Evolutionary conservation across 2,329 filamentous ascomycete genomes (phyloP).

Genomic region (Colletotrichum sp.): DNA sequence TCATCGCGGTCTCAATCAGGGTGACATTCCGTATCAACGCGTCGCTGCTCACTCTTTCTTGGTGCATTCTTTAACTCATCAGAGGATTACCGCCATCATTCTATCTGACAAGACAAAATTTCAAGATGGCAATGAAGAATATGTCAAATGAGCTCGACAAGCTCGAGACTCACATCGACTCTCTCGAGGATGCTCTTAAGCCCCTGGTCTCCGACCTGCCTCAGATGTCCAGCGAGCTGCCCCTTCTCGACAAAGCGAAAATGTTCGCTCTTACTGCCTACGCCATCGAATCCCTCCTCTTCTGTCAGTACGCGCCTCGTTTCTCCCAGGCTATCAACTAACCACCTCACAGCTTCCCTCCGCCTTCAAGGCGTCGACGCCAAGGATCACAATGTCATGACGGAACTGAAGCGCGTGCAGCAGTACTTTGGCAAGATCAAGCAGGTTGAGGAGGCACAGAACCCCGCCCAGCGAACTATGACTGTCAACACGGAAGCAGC

Average conservation of each 20-base stretch:
- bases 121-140: conserved; percentile 52
- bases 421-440: conserved; percentile 96
- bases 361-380: conserved; percentile 80
- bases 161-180: conserved; percentile 80
- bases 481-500: conserved; percentile 78
- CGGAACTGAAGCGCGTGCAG: conserved; percentile 84
- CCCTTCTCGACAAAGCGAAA: conserved; percentile 94
- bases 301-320: conserved; percentile 62
- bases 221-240: conserved; percentile 76
- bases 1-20: background rate
- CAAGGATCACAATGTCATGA: conserved; percentile 84
- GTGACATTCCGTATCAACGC: background rate
- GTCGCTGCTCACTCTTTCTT: background rate
- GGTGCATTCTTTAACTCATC: background rate
- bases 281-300: conserved; percentile 87
- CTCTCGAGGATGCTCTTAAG: conserved; percentile 74
- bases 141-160: conserved; percentile 73
- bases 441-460: conserved; percentile 64
- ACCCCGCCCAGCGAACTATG: conserved; percentile 56
- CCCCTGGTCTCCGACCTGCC: conserved; percentile 75
- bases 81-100: background rate
- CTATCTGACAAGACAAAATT: background rate
- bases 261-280: conserved; percentile 89
- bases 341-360: conserved; percentile 64
- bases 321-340: background rate